Percentiles rank a stretch among this genome's conserved stretches.
These are phyloP conservation scores for Sporothrix variecibatus DNA, from an alignment of 2,329 filamentous ascomycete species.

Conservation along the genomic window DNA sequence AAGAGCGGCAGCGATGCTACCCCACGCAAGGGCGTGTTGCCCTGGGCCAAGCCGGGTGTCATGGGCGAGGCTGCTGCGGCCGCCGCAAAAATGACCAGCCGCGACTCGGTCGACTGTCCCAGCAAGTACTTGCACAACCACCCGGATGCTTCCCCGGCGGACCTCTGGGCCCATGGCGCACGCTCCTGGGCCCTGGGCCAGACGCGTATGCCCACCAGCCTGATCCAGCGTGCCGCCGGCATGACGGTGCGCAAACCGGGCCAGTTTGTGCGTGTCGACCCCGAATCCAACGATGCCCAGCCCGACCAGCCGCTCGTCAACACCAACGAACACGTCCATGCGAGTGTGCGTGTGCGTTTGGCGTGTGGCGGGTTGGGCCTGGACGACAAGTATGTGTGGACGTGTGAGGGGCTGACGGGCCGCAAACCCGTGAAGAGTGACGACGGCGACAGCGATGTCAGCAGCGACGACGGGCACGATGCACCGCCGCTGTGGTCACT, in stretches of 20 bases:
- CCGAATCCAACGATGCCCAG: conserved; percentile 40
- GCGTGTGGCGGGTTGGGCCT: conserved; percentile 36
- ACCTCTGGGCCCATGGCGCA: conserved; percentile 32
- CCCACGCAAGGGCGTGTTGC: background rate
- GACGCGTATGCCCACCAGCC: conserved; percentile 35
- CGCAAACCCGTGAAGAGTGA: background rate
- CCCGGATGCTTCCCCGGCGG: conserved; percentile 22
- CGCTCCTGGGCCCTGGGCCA: conserved; percentile 38
- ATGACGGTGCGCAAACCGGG: conserved; percentile 40
- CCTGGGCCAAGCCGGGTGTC: conserved; percentile 36
- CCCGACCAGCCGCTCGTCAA: conserved; percentile 41
- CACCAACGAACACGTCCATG: conserved; percentile 44
- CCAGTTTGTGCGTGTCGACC: conserved; percentile 41
- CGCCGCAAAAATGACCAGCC: no score
- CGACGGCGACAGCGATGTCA: conserved; percentile 12
- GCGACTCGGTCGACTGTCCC: conserved; percentile 36
- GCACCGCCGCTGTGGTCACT: conserved; percentile 35
- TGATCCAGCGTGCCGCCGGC: conserved; percentile 35
- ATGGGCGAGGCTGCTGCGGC: conserved; percentile 31
- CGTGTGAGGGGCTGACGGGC: conserved; percentile 35
- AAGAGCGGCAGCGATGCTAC: background rate
- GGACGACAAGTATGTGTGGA: conserved; percentile 41
- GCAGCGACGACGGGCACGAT: conserved; percentile 15
- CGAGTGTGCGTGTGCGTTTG: conserved; percentile 36
- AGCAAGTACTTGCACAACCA: conserved; percentile 34